A percentile compares a stretch with the other conserved stretches of the same genome.
Evolutionary conservation across 2,329 filamentous ascomycete genomes (phyloP).

Genomic region (Penicillium janthinellum): DNA sequence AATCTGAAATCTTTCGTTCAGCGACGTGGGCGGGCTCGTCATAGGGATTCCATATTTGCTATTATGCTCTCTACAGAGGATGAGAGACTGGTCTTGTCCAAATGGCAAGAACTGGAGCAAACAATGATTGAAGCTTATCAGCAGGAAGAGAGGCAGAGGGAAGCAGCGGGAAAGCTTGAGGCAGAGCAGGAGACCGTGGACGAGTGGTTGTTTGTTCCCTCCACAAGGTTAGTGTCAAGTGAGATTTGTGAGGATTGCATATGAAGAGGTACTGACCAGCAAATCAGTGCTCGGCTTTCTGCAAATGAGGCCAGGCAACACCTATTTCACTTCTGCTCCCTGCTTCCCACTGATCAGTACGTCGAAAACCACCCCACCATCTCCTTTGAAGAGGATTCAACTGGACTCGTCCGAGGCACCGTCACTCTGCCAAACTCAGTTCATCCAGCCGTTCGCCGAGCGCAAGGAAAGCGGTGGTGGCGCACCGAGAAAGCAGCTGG

Average conservation of each 20-base stretch:
- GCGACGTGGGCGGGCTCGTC: slow-evolving; percentile 64
- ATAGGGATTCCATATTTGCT: slow-evolving; percentile 56
- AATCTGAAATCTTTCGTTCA: slow-evolving; percentile 68
- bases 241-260: slow-evolving; percentile 9
- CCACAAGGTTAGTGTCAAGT: slow-evolving; percentile 25
- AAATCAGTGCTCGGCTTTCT: slow-evolving; percentile 64
- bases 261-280: background rate
- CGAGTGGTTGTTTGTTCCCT: slow-evolving; percentile 44
- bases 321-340: slow-evolving; percentile 77
- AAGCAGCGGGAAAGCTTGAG: slow-evolving; percentile 54
- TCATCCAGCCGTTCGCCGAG: slow-evolving; percentile 60
- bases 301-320: slow-evolving; percentile 74
- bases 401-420: slow-evolving; percentile 48
- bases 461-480: slow-evolving; percentile 62
- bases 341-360: slow-evolving; percentile 59
- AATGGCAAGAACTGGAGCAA: slow-evolving; percentile 69
- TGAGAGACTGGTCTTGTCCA: slow-evolving; percentile 38
- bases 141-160: slow-evolving; percentile 59
- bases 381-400: slow-evolving; percentile 28
- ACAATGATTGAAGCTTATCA: slow-evolving; percentile 73
- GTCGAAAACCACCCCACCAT: slow-evolving; percentile 71
- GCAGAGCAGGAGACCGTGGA: slow-evolving; percentile 44
- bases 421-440: slow-evolving; percentile 74
- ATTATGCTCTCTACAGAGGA: slow-evolving; percentile 51
- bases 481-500: slow-evolving; percentile 69